Evolutionary conservation across 352 stramenopile species (phyloP).

Genomic region (Globisporangium carolinianum): DNA sequence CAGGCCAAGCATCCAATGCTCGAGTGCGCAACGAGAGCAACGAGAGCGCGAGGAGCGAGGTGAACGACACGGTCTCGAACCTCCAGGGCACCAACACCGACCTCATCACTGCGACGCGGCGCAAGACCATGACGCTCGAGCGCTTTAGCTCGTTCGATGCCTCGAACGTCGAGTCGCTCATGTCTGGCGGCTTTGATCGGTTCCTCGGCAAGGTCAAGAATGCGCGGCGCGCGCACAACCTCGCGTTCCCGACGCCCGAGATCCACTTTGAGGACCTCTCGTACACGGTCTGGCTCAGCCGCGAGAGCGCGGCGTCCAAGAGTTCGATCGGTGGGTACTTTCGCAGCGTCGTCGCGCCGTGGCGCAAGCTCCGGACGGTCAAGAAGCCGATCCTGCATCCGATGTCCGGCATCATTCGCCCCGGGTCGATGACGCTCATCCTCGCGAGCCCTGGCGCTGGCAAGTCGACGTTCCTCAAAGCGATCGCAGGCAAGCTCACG

Average conservation of each 20-base stretch:
- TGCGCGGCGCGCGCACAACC: constrained; percentile 35
- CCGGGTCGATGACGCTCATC: constrained; percentile 51
- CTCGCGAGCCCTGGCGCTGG: constrained; percentile 57
- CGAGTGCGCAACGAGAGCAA: constrained; percentile 1
- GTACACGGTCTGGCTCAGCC: constrained; percentile 33
- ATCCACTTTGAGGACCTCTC: constrained; percentile 51
- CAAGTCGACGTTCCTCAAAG: constrained; percentile 63
- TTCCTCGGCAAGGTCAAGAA: constrained; percentile 44
- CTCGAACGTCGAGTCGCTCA: constrained; percentile 42
- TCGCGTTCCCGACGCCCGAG: constrained; percentile 50
- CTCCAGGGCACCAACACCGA: background rate
- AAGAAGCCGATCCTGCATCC: constrained; percentile 45
- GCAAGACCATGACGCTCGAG: constrained; percentile 15
- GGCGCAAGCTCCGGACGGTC: constrained; percentile 22
- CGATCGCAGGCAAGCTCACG: constrained; percentile 43
- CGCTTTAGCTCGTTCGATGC: constrained; percentile 35
- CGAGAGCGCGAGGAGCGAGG: background rate
- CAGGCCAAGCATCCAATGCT: too few relatives aligned
- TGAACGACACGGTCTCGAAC: background rate
- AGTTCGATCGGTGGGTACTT: constrained; percentile 33
- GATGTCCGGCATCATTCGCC: constrained; percentile 61
- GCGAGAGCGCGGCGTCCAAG: constrained; percentile 19
- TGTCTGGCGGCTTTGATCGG: constrained; percentile 46
- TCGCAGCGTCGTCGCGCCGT: constrained; percentile 20
- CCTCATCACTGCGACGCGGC: background rate